These are phyloP conservation scores for Penicillium waksmanii DNA, from an alignment of 495 filamentous ascomycete species.

Conservation along the genomic window DNA sequence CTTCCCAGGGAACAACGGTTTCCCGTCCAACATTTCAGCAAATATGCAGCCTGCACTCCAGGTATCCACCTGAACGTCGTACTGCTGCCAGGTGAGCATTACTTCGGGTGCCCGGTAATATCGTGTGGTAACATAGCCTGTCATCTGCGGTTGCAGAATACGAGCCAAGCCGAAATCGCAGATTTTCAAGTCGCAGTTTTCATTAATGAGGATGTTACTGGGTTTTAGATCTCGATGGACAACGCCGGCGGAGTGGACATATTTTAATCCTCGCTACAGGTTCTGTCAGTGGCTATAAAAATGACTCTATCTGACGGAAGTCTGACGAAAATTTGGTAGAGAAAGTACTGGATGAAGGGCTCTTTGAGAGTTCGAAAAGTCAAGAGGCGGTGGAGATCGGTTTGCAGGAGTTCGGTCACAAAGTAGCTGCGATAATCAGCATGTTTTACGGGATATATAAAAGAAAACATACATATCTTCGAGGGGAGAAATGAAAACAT, in stretches of 20 bases:
- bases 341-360: conserved; percentile 8
- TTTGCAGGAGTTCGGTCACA: conserved; percentile 4
- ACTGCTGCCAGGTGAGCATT: conserved; percentile 14
- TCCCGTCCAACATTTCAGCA: conserved; percentile 10
- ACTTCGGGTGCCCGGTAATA: conserved; percentile 11
- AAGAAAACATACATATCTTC: conserved; percentile 8
- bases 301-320: no score
- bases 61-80: conserved; percentile 8
- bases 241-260: conserved; percentile 9
- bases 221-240: conserved; percentile 12
- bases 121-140: conserved; percentile 12
- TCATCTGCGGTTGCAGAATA: conserved; percentile 1
- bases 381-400: conserved; percentile 4
- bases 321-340: conserved; percentile 12
- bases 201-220: conserved; percentile 12
- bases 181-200: conserved; percentile 15
- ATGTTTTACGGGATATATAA: neutral
- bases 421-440: neutral
- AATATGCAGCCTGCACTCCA: conserved; percentile 16
- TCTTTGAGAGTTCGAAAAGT: neutral
- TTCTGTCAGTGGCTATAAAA: neutral
- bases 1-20: conserved; percentile 7
- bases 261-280: conserved; percentile 14
- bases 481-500: conserved; percentile 8
- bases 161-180: conserved; percentile 13